Evolutionary conservation across 148 eudicot species (phyloP).

Genomic region (Cornus kousa): DNA sequence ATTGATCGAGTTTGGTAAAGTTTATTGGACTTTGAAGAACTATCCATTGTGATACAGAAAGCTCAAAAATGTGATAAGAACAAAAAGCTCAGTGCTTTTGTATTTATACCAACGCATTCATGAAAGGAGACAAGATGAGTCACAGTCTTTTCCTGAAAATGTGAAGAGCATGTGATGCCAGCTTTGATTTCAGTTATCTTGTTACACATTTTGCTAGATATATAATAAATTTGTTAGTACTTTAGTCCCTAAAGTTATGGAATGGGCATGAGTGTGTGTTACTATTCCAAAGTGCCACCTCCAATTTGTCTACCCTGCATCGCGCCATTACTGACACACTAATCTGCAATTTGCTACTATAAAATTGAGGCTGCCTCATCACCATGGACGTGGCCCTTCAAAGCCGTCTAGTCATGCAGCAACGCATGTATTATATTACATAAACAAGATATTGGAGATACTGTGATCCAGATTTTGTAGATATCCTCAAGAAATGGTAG

Average conservation of each 20-base stretch:
- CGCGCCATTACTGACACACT: not conserved
- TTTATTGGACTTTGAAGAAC: conserved; percentile 21
- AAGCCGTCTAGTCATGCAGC: too few relatives aligned
- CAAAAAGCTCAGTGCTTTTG: not conserved
- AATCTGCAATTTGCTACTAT: too few relatives aligned
- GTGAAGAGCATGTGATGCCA: conserved; percentile 17
- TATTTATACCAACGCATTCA: conserved; percentile 5
- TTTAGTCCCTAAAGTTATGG: not conserved
- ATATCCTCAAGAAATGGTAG: too few relatives aligned
- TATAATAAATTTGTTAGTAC: not conserved
- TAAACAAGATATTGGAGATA: too few relatives aligned
- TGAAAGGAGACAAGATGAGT: conserved; percentile 4
- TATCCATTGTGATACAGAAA: conserved; percentile 25
- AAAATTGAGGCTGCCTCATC: too few relatives aligned
- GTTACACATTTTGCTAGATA: not conserved
- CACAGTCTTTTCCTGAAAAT: too few relatives aligned
- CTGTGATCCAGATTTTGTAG: too few relatives aligned
- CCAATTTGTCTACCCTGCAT: not conserved
- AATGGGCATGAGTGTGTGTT: not conserved
- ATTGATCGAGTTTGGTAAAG: conserved; percentile 40
- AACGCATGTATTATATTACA: too few relatives aligned
- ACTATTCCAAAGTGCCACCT: not conserved
- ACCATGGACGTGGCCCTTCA: too few relatives aligned
- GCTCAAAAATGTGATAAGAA: not conserved
- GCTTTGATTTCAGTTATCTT: not conserved